A percentile compares a stretch with the other conserved stretches of the same genome.
Evolutionary conservation across 495 filamentous ascomycete genomes (phyloP).

Genomic region (Penicillium odoratum): DNA sequence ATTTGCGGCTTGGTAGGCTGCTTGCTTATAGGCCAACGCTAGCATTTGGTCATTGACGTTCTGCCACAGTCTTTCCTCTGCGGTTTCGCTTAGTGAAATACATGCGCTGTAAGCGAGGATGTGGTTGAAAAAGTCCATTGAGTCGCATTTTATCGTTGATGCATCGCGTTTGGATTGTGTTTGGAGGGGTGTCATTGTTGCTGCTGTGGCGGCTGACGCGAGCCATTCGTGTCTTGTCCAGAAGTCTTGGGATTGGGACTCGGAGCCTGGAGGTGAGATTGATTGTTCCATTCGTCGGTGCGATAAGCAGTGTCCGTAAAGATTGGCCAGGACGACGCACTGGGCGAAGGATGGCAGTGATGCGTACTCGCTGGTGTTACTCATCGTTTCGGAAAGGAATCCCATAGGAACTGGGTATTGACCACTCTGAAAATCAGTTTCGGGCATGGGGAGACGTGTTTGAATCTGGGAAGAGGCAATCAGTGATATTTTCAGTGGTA

Average conservation of each 20-base stretch:
- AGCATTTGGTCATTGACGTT: conserved; percentile 1
- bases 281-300: conserved; percentile 1
- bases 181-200: not conserved
- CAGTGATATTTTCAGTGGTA: not conserved
- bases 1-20: not conserved
- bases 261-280: not conserved
- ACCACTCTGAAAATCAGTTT: not conserved
- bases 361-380: not conserved
- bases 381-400: not conserved
- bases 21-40: not conserved
- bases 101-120: conserved; percentile 1
- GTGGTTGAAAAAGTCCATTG: not conserved
- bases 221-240: conserved; percentile 4
- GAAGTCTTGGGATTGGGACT: conserved; percentile 1
- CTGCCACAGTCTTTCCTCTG: not conserved
- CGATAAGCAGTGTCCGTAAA: not conserved
- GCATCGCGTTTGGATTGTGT: not conserved
- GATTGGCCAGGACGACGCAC: not conserved
- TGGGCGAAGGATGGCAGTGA: conserved; percentile 2
- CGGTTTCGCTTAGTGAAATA: not conserved
- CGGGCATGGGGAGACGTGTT: conserved; percentile 3
- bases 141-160: not conserved
- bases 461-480: not conserved
- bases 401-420: conserved; percentile 1
- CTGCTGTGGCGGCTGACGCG: not conserved